phyloP scores from a whole-genome alignment of 148 eudicot genomes.

The Fallopia convolvulus region DNA sequence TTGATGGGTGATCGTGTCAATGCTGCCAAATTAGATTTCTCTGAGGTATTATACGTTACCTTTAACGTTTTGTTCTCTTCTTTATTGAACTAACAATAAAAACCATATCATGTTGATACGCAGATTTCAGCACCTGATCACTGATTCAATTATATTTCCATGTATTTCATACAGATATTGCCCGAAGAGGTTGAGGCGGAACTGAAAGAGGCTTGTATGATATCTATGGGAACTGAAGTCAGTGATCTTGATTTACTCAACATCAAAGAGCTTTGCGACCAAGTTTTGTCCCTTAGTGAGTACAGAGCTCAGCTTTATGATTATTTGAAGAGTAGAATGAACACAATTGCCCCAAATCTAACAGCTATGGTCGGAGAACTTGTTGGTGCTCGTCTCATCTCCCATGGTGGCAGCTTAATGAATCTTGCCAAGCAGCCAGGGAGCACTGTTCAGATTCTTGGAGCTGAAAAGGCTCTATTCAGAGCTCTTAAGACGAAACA shows the following conservation, averaged over 20 bases:
- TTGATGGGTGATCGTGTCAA: slow-evolving; percentile 75
- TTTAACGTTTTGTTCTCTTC: not conserved
- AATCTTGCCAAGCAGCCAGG: slow-evolving; percentile 98
- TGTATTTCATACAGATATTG: slow-evolving; percentile 45
- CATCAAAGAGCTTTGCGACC: slow-evolving; percentile 82
- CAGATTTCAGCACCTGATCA: not conserved
- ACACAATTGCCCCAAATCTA: slow-evolving; percentile 90
- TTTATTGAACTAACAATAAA: not conserved
- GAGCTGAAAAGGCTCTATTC: slow-evolving; percentile 95
- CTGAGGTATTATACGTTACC: slow-evolving; percentile 49
- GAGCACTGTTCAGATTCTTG: slow-evolving; percentile 94
- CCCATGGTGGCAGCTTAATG: slow-evolving; percentile 90
- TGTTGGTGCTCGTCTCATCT: slow-evolving; percentile 94
- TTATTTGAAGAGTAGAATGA: slow-evolving; percentile 87
- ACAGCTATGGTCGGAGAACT: slow-evolving; percentile 97
- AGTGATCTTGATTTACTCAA: slow-evolving; percentile 82
- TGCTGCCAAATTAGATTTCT: slow-evolving; percentile 90
- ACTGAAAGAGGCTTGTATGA: slow-evolving; percentile 77
- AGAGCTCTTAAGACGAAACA: slow-evolving; percentile 96
- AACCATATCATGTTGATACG: not conserved
- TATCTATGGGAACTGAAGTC: slow-evolving; percentile 99
- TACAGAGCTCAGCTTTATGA: slow-evolving; percentile 91
- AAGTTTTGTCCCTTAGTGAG: slow-evolving; percentile 79
- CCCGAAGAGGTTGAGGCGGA: slow-evolving; percentile 82
- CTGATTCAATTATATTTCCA: not conserved